Base-by-base conservation (phyloP, 2,329 filamentous ascomycete species). In the Paecilomyces dactylethromorphus region DNA sequence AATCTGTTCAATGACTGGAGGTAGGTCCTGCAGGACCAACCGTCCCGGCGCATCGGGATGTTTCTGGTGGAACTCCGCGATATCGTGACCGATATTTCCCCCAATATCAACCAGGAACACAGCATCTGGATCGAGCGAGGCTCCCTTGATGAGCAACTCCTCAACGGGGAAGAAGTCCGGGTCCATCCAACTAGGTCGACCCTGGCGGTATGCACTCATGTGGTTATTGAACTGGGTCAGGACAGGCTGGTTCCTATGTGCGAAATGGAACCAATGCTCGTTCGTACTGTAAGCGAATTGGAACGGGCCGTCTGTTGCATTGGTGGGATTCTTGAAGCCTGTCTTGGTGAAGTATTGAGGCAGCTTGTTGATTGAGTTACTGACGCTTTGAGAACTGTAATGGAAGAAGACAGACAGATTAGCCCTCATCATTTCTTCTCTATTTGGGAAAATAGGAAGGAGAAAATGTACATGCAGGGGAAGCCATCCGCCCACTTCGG, bases 11-110 rank as follows among this genome's bases (percentile, higher is more conserved):
- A 71, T 56, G 18, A 82, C 76, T 2, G 70, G 65, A 0, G 76
- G 72, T 5, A 79, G 68, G 60, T 84, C 82, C 62, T 84, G 80
- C 0, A 84, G 68, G 0, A 84, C 65, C 2, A 83, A 65, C 3
- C 72, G 68, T 1, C 81, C 80, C 0, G 75, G 73, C 0, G 69
- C 65, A 0, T 71, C 55, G 0, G 77, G 74, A 60, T 74, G 73
- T 54, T 76, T 74, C 0, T 63, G 61, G 2, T 56, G 68, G 58
- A 81, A 75, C 45, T 75, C 69, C 2, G 63, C 61, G 4, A 78
- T 58, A 60, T 80, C 74, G 58, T 80, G 75, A 5, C 79, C 77
- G 0, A 72, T 55, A 32, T 70, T 68, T 2, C 78, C 79, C 8
- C 76, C 78, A 1, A 81, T 67, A 59, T 81, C 79, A 1, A 81